Evolutionary conservation across 352 stramenopile species (phyloP), one percentile per base, ranked within the genome.

Genomic region (Phytophthora chlamydospora): DNA sequence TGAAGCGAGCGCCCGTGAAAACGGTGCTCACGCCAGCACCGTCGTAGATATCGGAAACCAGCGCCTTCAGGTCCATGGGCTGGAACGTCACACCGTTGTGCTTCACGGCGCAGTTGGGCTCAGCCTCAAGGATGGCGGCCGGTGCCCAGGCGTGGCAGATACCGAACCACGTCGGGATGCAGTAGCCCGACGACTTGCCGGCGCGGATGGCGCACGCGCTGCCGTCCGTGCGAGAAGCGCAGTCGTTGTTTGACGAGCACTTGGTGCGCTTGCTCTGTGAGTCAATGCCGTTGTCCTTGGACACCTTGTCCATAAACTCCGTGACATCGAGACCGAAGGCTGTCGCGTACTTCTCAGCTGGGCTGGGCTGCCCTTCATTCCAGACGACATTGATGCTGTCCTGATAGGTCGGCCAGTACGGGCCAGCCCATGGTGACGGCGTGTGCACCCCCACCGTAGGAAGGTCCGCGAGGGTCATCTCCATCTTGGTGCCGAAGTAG

Each of bases 331-430:
- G 44, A 0, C 45, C 58, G 33, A 76, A 79, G 2, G 67, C 71
- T 1, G 40, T 50, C 10, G 70, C 70, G 34, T 78, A 78, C 57
- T 78, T 78, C 44, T 59, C 48, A 13, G 66, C 49, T 8, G 70
- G 48, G 27, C 70, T 78, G 1, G 48, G 32, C 17, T 64, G 21
- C 1, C 40, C 34, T 1, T 42, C 27, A 27, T 14, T 50, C 72
- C 71, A 75, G 6, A 46, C 39, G 40, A 58, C 48, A 66, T 84
- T 84, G 69, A 84, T 84, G 45, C 75, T 65, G 63, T 84, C 75
- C 31, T 68, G 52, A 63, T 78, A 84, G 44, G 61, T 53, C n/a
- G 75, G 69, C 69, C 72, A 84, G 70, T 84, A 84, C 16, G 40
- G 40, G 19, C 16, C 40, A 9, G 40, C 17, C 40, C 40, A 46